Percentiles rank a stretch among this genome's conserved stretches.
phyloP scores from a whole-genome alignment of 441 rosid species.

The Bruguiera hainesii region DNA sequence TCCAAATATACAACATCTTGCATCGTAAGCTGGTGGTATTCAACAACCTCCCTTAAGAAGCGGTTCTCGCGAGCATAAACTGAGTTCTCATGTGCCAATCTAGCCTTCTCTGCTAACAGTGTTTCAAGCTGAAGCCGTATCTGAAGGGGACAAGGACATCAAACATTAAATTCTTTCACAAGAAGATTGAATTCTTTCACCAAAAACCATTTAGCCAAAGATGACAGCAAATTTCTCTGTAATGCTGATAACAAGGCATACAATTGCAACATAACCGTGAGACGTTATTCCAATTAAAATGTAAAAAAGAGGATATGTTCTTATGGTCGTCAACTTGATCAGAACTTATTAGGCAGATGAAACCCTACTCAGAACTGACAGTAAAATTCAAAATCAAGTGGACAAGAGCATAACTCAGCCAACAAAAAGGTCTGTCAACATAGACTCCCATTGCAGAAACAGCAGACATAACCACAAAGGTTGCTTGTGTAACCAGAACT shows the following conservation, averaged over 20 bases:
- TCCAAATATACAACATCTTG: conserved; percentile 70
- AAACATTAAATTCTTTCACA: not conserved
- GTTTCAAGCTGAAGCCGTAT: conserved; percentile 79
- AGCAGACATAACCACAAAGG: not conserved
- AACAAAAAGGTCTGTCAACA: not conserved
- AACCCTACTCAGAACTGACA: not conserved
- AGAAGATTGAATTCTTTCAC: not conserved
- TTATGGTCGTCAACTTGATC: no score
- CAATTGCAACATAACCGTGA: no score
- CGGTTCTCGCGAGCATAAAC: conserved; percentile 63
- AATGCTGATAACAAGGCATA: no score
- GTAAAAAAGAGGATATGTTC: no score
- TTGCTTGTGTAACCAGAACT: not conserved
- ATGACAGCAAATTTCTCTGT: not conserved
- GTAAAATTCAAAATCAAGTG: not conserved
- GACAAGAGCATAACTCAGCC: not conserved
- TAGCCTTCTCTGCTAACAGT: conserved; percentile 70
- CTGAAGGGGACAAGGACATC: conserved; percentile 30
- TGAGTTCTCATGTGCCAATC: conserved; percentile 70
- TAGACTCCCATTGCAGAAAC: not conserved
- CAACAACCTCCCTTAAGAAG: conserved; percentile 69
- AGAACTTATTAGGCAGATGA: not conserved
- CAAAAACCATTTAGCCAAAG: not conserved
- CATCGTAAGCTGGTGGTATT: conserved; percentile 80
- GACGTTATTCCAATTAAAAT: no score